Percentiles rank a stretch among this genome's conserved stretches.
Conservation (phyloP, 2,329 filamentous ascomycete species). For the Arthrobotrys pseudoclavata region DNA sequence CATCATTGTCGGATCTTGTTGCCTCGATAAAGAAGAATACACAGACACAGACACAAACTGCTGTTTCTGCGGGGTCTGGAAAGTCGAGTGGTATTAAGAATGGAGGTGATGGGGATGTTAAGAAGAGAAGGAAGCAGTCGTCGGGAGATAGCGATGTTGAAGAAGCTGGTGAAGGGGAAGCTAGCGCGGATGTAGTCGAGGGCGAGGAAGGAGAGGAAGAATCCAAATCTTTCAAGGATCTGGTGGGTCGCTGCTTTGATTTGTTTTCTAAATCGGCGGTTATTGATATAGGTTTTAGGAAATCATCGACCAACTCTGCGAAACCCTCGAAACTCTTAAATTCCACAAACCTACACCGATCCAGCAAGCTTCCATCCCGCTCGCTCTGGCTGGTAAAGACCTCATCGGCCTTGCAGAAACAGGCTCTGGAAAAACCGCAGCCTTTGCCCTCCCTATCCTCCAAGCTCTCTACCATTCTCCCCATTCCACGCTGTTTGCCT, state of each 20-base stretch:
- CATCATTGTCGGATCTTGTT: slow-evolving; percentile 50
- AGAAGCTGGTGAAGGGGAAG: neutral
- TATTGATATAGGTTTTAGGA: slow-evolving; percentile 70
- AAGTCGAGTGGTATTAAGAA: slow-evolving; percentile 4
- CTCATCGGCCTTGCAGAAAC: slow-evolving; percentile 96
- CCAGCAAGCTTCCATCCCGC: slow-evolving; percentile 85
- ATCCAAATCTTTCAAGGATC: slow-evolving; percentile 69
- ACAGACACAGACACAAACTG: slow-evolving; percentile 33
- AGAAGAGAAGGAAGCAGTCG: slow-evolving; percentile 59
- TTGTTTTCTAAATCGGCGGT: slow-evolving; percentile 40
- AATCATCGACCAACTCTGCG: slow-evolving; percentile 86
- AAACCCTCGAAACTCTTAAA: slow-evolving; percentile 84
- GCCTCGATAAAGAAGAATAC: slow-evolving; percentile 60
- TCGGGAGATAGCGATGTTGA: slow-evolving; percentile 34
- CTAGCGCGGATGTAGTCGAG: neutral
- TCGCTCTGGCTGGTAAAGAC: slow-evolving; percentile 83
- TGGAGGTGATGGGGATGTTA: slow-evolving; percentile 37
- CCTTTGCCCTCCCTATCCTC: slow-evolving; percentile 92
- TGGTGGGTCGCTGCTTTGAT: slow-evolving; percentile 64
- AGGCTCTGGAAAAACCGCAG: slow-evolving; percentile 94
- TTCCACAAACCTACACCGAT: slow-evolving; percentile 92
- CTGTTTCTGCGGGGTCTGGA: neutral
- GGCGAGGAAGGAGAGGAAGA: slow-evolving; percentile 29
- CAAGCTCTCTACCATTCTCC: slow-evolving; percentile 78
- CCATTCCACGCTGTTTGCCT: slow-evolving; percentile 87